Evolutionary conservation across 345 rosid genomes (phyloP), one percentile per base, ranked within the genome.

Genomic region (Salix koriyanagi): DNA sequence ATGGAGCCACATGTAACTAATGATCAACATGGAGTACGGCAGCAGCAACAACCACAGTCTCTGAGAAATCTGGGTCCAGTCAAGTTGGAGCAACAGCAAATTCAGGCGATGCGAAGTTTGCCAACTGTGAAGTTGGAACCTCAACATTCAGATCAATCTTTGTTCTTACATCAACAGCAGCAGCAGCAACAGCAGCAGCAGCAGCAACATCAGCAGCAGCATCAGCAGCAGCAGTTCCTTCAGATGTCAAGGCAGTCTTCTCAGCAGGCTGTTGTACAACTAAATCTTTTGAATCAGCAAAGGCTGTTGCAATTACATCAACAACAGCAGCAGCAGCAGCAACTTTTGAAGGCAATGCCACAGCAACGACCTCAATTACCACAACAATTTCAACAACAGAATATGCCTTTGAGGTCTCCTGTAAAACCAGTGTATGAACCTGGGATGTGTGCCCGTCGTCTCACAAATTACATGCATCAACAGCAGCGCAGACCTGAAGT

Each of bases 401-500:
- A 77, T 85, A 78, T 90, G 78, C 86, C 98, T 32, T 70, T 86
- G 76, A 86, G 98, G 84, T 85, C 93, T 82, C 91, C 92, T 75
- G 82, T 80, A 34, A 96, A 91, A 81, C 85, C 92, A 50, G 87
- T 81, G 19, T 93, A 93, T 79, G 98, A 96, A 83, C 97, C 98
- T 54, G 99, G 99, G 84, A 96, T 85, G 88, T 92, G 98, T 80
- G 99, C 98, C 61, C 91, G 94, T 65, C 97, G 97, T 69, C 84
- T 96, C 67, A 96, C 97, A 7, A 91, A 87, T 78, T 96, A 91
- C 83, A 92, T 96, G 94, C 90, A 84, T 83, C 94, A 90, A 65
- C 99, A 96, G 83, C 99, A 96, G 81, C 96, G 85, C 77, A 92
- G 98, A 77, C 99, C 99, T 68, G 91, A 89, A 84, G 99, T 96